phyloP scores from a whole-genome alignment of 352 stramenopile species.

The Phytopythium cucurbitacearum region DNA sequence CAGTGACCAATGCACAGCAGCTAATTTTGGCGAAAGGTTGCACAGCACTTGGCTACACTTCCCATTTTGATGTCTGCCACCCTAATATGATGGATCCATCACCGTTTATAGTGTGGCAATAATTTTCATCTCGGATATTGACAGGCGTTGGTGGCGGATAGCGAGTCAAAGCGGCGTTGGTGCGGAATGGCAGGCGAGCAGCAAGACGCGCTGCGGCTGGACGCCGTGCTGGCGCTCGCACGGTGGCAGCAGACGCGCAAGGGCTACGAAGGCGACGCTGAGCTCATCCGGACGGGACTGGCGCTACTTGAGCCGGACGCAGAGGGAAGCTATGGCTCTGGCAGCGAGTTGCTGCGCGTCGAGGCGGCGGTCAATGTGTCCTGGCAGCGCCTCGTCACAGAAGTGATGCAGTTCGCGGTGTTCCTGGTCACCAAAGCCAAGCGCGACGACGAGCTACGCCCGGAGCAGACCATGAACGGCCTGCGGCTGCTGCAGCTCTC shows the following conservation, averaged over 20 bases:
- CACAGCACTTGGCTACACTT: not conserved
- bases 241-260: constrained; percentile 58
- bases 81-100: not conserved
- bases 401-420: constrained; percentile 66
- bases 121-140: too few species aligned
- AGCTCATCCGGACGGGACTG: constrained; percentile 33
- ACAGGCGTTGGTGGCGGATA: constrained; percentile 2
- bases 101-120: not conserved
- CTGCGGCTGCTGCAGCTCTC: constrained; percentile 53
- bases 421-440: constrained; percentile 59
- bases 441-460: constrained; percentile 19
- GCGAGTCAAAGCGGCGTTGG: not conserved
- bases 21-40: not conserved
- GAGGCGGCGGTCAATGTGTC: constrained; percentile 54
- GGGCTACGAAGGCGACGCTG: constrained; percentile 43
- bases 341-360: constrained; percentile 20
- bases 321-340: constrained; percentile 8
- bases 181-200: too few species aligned
- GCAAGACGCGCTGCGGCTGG: constrained; percentile 9
- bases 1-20: too few species aligned
- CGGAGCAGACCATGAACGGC: constrained; percentile 29
- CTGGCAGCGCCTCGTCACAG: constrained; percentile 47
- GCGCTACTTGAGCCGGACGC: constrained; percentile 21
- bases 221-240: constrained; percentile 54
- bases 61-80: not conserved